These are phyloP conservation scores for Thalassiosira sp. DNA, from an alignment of 352 stramenopile species.

Conservation along the genomic window DNA sequence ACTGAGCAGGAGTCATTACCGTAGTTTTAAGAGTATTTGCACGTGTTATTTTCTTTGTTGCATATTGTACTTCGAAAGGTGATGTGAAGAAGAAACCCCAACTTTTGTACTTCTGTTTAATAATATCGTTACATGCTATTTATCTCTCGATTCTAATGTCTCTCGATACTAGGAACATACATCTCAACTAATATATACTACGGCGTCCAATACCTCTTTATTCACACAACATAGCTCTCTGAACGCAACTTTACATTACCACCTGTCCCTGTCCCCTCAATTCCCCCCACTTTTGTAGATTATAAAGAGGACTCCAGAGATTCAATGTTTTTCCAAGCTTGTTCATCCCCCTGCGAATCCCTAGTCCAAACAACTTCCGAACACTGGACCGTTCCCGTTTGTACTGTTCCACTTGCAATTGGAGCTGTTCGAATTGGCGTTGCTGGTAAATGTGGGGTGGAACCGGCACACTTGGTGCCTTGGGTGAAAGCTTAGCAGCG, in stretches of 20 bases:
- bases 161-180: not conserved
- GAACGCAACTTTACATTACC: not conserved
- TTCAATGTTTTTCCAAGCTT: slow-evolving; percentile 35
- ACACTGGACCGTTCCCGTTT: slow-evolving; percentile 38
- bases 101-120: too few species aligned
- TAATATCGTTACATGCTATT: slow-evolving; percentile 3
- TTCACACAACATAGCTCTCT: not conserved
- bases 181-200: slow-evolving; percentile 8
- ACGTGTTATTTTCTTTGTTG: too few species aligned
- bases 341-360: slow-evolving; percentile 20
- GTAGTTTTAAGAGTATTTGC: too few species aligned
- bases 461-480: slow-evolving; percentile 23
- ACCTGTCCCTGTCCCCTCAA: not conserved
- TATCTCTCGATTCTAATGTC: not conserved
- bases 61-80: too few species aligned
- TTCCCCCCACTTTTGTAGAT: slow-evolving; percentile 8
- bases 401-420: slow-evolving; percentile 29
- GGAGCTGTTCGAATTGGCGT: slow-evolving; percentile 26
- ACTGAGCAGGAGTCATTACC: too few species aligned
- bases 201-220: not conserved
- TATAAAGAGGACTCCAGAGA: slow-evolving; percentile 42
- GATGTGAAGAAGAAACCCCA: too few species aligned
- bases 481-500: slow-evolving; percentile 23
- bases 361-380: slow-evolving; percentile 26
- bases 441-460: slow-evolving; percentile 35